These are phyloP conservation scores for Ustulina deusta DNA, from an alignment of 2,329 filamentous ascomycete genomes.

Conservation along the genomic window DNA sequence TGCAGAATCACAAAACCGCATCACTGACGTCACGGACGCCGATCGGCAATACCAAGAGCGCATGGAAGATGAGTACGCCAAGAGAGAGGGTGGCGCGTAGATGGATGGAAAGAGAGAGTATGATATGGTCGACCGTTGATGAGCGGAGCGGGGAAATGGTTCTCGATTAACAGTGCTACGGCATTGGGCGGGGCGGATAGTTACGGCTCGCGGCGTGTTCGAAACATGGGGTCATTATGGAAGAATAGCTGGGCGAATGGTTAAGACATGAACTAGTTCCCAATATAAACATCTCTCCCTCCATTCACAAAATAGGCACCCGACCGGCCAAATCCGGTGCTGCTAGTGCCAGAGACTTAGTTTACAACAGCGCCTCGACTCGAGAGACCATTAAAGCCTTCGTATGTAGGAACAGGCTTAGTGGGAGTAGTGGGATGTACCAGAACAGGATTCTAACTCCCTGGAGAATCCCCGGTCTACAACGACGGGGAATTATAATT, in stretches of 20 bases:
- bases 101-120: not conserved
- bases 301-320: too few species aligned
- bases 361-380: too few species aligned
- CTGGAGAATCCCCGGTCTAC: too few species aligned
- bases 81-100: conserved; percentile 34
- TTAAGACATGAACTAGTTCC: not conserved
- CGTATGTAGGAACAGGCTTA: too few species aligned
- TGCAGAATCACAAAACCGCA: conserved; percentile 24
- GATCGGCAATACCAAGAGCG: conserved; percentile 30
- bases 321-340: not conserved
- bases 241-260: not conserved
- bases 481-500: too few species aligned
- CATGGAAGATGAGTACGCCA: conserved; percentile 32
- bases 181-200: not conserved
- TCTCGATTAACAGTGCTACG: not conserved
- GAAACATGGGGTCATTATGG: not conserved
- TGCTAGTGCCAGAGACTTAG: too few species aligned
- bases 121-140: not conserved
- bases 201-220: not conserved
- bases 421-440: not conserved
- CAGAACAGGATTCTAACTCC: too few species aligned
- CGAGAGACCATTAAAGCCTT: too few species aligned
- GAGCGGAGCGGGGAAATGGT: not conserved
- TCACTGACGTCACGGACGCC: conserved; percentile 35
- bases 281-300: not conserved